Base-by-base conservation (phyloP, 331 rosid genomes). In the Rhamnella rubrinervis region DNA sequence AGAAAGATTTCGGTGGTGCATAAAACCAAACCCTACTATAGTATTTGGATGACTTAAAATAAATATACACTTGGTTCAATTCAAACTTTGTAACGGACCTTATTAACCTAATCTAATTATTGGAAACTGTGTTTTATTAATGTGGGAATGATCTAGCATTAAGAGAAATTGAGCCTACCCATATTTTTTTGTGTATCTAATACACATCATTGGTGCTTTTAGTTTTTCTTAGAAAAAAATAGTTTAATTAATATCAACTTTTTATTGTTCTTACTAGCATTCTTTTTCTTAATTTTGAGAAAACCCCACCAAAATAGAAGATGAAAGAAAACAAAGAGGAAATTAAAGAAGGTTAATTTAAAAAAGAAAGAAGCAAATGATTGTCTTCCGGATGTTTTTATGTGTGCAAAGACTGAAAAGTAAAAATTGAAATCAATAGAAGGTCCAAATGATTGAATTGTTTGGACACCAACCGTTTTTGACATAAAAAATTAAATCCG, bases 41-140 rank as follows among this genome's bases (percentile, higher is more conserved):
- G 17, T 28, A 52, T 66, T 70, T 74, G 50, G 74, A 69, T 50
- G 61, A 46, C 40, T 75, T 53, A 56, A 73, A 53, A 61, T 56
- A 75, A 67, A 50, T 72, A 50, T 72, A 20, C 57, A 76, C 66
- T 17, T 75, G 59, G 18, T 41, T 66, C 70, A 37, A 18, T 38
- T 82, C 77, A 73, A 20, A 31, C 5, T 31, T 31, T 31, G 35
- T 4, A 31, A 77, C 78, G 66, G 75, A 66, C 85, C 79, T 71
- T 51, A 64, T 71, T 73, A 85, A 20, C 68, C 60, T 73, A 75
- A 84, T 90, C 87, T 73, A 80, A 82, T 80, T 74, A 84, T 87
- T 68, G 61, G 80, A 74, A 83, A 60, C 35, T 51, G 61, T 47
- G 78, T 65, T 59, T 59, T 70, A 57, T 81, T 66, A 71, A 65